These are phyloP conservation scores for Ogataea glucozyma DNA, from an alignment of 805 yeast genomes.

Conservation along the genomic window DNA sequence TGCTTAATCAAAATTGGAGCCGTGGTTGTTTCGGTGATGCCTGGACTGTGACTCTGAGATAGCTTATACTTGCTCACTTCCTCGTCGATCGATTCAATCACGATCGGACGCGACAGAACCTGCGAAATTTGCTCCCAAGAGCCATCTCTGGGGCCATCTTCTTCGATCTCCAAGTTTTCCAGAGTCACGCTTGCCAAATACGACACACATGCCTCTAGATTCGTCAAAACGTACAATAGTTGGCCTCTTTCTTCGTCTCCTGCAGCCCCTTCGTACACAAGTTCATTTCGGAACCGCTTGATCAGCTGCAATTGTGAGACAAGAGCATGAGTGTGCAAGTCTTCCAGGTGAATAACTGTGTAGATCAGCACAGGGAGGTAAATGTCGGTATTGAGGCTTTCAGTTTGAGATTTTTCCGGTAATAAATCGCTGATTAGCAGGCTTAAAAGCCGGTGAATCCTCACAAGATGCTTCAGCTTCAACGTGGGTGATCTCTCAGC, in stretches of 20 bases:
- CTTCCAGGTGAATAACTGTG: conserved; percentile 33
- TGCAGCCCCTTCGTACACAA: conserved; percentile 28
- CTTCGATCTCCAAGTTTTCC: conserved; percentile 34
- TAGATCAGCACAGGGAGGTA: conserved; percentile 38
- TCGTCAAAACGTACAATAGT: conserved; percentile 37
- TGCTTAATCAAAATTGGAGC: conserved; percentile 3
- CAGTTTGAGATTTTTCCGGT: conserved; percentile 5
- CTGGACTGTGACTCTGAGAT: conserved; percentile 8
- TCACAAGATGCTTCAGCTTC: conserved; percentile 34
- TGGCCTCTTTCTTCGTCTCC: conserved; percentile 36
- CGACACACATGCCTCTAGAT: conserved; percentile 39
- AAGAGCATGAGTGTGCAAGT: conserved; percentile 31
- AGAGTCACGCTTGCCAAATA: conserved; percentile 36
- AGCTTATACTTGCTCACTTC: conserved; percentile 23
- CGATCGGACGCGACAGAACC: conserved; percentile 25
- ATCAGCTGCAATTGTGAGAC: conserved; percentile 36
- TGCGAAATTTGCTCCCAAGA: conserved; percentile 6
- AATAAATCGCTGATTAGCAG: conserved; percentile 25
- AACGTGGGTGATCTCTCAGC: conserved; percentile 38
- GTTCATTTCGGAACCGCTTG: conserved; percentile 35
- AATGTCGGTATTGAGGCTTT: conserved; percentile 35
- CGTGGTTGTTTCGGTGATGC: conserved; percentile 2
- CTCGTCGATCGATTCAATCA: conserved; percentile 31
- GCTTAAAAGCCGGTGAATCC: conserved; percentile 33
- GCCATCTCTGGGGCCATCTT: too few species aligned